Conservation (phyloP, 202 grass and related monocot genomes). For the Saccharum hybrid region DNA sequence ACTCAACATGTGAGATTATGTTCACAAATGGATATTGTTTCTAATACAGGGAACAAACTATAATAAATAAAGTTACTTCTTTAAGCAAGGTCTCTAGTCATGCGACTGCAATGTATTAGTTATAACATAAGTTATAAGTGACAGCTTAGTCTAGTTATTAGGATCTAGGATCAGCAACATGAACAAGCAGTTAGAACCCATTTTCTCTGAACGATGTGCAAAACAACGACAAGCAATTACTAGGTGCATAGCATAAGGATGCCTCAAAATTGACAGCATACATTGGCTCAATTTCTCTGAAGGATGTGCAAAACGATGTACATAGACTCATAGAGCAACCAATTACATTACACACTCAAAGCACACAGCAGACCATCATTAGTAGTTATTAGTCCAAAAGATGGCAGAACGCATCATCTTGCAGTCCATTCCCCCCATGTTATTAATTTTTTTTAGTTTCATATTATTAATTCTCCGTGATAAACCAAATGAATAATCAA, state of each 20-base stretch:
- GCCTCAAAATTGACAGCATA: background rate
- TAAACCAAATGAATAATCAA: too few species aligned
- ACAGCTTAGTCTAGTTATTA: too few species aligned
- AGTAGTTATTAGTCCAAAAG: background rate
- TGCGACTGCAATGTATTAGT: constrained; percentile 20
- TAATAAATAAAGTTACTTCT: background rate
- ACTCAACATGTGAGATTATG: constrained; percentile 20
- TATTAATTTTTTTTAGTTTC: background rate
- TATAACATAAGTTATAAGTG: too few species aligned
- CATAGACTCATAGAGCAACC: background rate
- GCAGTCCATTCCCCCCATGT: background rate
- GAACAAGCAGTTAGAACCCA: background rate
- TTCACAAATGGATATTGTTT: background rate
- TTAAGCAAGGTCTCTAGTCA: constrained; percentile 23
- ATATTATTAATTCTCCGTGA: too few species aligned
- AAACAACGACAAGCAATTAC: too few species aligned
- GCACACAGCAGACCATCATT: background rate
- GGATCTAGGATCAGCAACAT: background rate
- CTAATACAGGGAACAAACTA: background rate
- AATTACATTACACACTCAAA: background rate
- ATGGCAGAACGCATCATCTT: background rate
- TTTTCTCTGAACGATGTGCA: too few species aligned
- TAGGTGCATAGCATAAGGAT: too few species aligned
- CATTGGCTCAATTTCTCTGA: background rate
- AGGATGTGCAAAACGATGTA: too few species aligned